These are phyloP conservation scores for Colletotrichum lindemuthianum DNA, from an alignment of 2,329 filamentous ascomycete species.

Conservation along the genomic window DNA sequence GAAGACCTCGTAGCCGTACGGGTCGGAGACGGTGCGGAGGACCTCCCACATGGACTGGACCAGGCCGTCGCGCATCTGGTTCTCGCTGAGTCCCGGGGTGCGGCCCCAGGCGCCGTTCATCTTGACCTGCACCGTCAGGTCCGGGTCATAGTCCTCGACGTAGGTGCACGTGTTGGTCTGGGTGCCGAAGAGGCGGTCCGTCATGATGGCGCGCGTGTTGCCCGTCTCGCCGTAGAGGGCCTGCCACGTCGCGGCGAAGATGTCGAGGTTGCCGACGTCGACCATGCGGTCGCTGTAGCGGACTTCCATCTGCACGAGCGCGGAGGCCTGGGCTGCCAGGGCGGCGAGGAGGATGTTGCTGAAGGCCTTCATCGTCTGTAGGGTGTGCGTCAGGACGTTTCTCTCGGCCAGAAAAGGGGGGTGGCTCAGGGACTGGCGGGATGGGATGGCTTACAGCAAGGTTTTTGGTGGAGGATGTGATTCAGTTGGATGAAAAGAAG, in stretches of 20 bases:
- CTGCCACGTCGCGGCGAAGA: conserved; percentile 34
- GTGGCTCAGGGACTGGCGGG: too few species aligned
- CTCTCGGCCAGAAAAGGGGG: too few species aligned
- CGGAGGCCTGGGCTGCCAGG: conserved; percentile 23
- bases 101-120: conserved; percentile 37
- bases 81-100: conserved; percentile 19
- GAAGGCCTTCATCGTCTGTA: conserved; percentile 30
- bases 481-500: too few species aligned
- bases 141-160: conserved; percentile 16
- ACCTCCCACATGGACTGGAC: conserved; percentile 35
- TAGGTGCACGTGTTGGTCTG: conserved; percentile 32
- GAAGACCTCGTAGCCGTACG: conserved; percentile 33
- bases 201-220: conserved; percentile 33
- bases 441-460: too few species aligned
- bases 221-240: conserved; percentile 33
- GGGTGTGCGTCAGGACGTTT: too few species aligned
- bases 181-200: conserved; percentile 23
- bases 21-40: conserved; percentile 19
- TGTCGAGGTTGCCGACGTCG: conserved; percentile 36
- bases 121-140: conserved; percentile 31
- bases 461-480: too few species aligned
- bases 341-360: conserved; percentile 20
- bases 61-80: conserved; percentile 36
- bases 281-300: conserved; percentile 36
- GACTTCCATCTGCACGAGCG: conserved; percentile 34